Conservation (phyloP, 225 moss, liverwort and hornwort genomes). For the Climacium dendroides region DNA sequence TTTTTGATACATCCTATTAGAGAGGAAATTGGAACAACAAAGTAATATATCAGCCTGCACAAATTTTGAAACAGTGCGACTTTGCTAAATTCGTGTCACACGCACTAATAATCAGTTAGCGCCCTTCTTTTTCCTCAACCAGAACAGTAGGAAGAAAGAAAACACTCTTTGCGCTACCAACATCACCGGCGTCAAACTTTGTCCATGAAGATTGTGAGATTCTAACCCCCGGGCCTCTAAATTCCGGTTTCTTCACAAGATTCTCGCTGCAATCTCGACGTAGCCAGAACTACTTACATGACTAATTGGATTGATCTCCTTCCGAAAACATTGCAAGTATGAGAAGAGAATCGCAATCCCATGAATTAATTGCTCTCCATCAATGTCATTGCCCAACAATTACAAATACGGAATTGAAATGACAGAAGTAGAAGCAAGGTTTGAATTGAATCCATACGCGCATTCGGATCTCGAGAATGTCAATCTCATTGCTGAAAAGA, state of each 20-base stretch:
- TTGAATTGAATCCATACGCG: background rate
- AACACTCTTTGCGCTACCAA: background rate
- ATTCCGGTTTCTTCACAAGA: background rate
- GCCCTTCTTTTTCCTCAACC: background rate
- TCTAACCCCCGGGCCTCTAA: background rate
- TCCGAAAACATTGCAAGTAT: background rate
- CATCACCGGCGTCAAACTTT: background rate
- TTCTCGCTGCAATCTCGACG: background rate
- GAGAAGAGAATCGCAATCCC: background rate
- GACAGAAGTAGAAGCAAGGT: background rate
- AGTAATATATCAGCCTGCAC: background rate
- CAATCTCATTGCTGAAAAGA: constrained; percentile 64
- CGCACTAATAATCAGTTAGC: background rate
- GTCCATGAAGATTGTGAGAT: background rate
- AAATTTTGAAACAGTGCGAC: no score
- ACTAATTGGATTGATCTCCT: background rate
- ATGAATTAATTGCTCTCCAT: background rate
- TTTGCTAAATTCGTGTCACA: background rate
- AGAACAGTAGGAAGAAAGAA: no score
- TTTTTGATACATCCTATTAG: background rate
- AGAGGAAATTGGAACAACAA: background rate
- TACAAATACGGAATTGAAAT: background rate
- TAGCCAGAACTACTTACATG: background rate
- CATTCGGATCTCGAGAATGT: constrained; percentile 51
- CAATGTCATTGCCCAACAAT: background rate